Base-by-base conservation (phyloP, 2,329 filamentous ascomycete species). In the Ophiostoma quercus region DNA sequence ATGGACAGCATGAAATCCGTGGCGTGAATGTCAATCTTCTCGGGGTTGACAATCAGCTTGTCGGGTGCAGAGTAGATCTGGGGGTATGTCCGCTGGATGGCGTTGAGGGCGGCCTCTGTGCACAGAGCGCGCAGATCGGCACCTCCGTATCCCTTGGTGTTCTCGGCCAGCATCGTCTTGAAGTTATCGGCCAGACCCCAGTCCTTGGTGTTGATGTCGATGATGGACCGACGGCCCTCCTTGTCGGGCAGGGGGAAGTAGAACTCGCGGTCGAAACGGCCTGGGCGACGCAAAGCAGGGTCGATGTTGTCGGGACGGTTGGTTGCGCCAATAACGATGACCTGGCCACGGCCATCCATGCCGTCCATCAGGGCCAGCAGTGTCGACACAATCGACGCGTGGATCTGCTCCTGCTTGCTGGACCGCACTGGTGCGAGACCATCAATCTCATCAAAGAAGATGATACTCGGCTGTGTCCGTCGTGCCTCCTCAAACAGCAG, bases 391-490 rank as follows among this genome's bases (percentile, higher is more conserved):
- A 99, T 99, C 1, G 94, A 98, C 6, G 95, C 93, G 79, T 99
- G 95, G 71, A 98, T 98, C 80, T 99, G 95, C 78, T 99, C 95
- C 80, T 98, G 94, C 79, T 98, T 98, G 80, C 94, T 97, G 14
- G 95, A 98, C 75, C 95, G 87, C 43, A 98, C 95, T 68, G 95
- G 96, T 2, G 95, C 95, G 73, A 99, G 84, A 69, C 95, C 95
- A 80, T 99, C 95, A 74, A 99, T 99, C 79, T 99, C 95, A 78
- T 99, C 95, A 75, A 99, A 98, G 82, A 99, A 99, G 78, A 99
- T 99, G 79, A 99, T 99, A 78, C 94, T 98, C 0, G 95, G 95
- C 76, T 99, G 95, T 1, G 91, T 98, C 78, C 93, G 95, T 72
- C 94, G 87, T 19, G 95, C 95, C 79, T 99, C 95, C 75, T 98